These are phyloP conservation scores for Herpetospermum pedunculosum DNA, from an alignment of 306 rosid species.

Conservation along the genomic window DNA sequence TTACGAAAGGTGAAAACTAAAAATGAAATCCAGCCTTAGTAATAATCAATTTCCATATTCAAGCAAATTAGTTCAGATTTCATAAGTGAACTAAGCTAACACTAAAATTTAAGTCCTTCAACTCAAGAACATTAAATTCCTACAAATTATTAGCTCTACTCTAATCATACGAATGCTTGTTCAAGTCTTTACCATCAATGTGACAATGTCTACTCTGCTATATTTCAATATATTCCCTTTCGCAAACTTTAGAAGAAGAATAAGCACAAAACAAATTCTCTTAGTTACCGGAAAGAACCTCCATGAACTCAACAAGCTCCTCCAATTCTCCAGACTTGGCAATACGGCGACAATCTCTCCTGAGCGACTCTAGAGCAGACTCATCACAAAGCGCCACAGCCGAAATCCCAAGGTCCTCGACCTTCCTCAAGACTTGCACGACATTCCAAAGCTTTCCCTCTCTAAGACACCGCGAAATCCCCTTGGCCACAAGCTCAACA, in stretches of 20 bases:
- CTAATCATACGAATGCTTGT: neutral
- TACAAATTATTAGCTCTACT: neutral
- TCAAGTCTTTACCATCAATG: neutral
- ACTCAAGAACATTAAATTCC: neutral
- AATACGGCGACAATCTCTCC: conserved; percentile 34
- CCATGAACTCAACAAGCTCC: conserved; percentile 66
- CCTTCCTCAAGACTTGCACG: conserved; percentile 28
- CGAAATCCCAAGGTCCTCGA: conserved; percentile 28
- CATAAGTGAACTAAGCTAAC: neutral
- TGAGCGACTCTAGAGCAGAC: conserved; percentile 28
- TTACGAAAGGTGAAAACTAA: too few species aligned
- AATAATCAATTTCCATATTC: neutral
- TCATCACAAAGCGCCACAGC: conserved; percentile 35
- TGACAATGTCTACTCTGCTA: neutral
- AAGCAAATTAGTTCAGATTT: neutral
- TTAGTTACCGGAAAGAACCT: conserved; percentile 59
- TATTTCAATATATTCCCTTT: neutral
- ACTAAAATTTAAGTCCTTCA: neutral
- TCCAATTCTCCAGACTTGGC: conserved; percentile 31
- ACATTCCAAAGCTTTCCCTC: conserved; percentile 33
- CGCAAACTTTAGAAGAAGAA: neutral
- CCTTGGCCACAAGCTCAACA: conserved; percentile 35
- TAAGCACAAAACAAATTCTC: neutral
- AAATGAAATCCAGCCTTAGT: too few species aligned
- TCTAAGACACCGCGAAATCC: conserved; percentile 28